Evolutionary conservation across 352 stramenopile genomes (phyloP).

Genomic region (Phytophthora melonis): DNA sequence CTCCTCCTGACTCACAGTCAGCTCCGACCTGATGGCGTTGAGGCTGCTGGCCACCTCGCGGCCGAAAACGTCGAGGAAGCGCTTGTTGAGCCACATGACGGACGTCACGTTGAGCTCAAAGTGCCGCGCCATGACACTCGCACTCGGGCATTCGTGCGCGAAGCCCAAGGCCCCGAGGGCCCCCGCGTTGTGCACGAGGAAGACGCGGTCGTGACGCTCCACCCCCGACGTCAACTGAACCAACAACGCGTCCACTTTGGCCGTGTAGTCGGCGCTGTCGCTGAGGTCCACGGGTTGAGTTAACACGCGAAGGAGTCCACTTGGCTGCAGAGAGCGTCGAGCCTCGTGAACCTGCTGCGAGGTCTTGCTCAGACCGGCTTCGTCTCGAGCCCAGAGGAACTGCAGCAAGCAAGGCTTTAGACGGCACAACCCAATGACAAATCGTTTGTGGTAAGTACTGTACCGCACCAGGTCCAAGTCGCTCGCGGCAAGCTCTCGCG

Average conservation of each 20-base stretch:
- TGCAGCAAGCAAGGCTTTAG: too few relatives aligned
- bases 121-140: conserved; percentile 51
- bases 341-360: conserved; percentile 41
- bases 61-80: conserved; percentile 67
- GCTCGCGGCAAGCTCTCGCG: conserved; percentile 35
- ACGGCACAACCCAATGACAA: too few relatives aligned
- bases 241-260: conserved; percentile 56
- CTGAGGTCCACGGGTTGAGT: conserved; percentile 53
- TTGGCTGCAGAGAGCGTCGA: conserved; percentile 28
- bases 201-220: conserved; percentile 48
- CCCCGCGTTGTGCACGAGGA: conserved; percentile 85
- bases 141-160: conserved; percentile 52
- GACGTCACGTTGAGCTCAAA: conserved; percentile 87
- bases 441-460: too few relatives aligned
- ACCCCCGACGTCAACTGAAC: conserved; percentile 21
- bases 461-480: conserved; percentile 55
- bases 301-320: conserved; percentile 37
- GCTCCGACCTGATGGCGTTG: background rate
- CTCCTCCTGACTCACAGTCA: background rate
- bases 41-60: conserved; percentile 31
- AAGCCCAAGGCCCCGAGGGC: conserved; percentile 73
- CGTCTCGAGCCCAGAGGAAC: conserved; percentile 60
- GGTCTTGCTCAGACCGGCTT: conserved; percentile 56
- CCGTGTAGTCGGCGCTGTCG: conserved; percentile 47
- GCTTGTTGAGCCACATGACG: conserved; percentile 80